phyloP scores from a whole-genome alignment of 805 yeast species.

The Saccharomyces jurei region DNA sequence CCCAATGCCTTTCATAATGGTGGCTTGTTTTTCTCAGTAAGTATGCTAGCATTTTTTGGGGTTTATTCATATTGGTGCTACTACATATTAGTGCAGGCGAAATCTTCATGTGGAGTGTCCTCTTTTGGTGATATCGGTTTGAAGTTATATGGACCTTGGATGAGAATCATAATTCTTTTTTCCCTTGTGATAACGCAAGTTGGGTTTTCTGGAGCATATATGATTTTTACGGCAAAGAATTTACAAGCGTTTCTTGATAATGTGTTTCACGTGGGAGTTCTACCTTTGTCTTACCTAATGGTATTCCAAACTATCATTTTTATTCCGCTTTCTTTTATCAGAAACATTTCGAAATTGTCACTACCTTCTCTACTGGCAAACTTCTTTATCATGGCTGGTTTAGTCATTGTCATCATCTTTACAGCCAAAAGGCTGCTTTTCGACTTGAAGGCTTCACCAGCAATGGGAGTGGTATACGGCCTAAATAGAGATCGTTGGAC shows the following conservation, averaged over 20 bases:
- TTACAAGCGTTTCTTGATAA: constrained; percentile 52
- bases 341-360: constrained; percentile 71
- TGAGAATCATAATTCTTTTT: constrained; percentile 53
- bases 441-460: constrained; percentile 36
- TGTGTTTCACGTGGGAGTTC: constrained; percentile 32
- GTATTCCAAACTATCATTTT: constrained; percentile 48
- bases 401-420: constrained; percentile 54
- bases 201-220: constrained; percentile 76
- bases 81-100: constrained; percentile 51
- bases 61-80: constrained; percentile 73
- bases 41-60: constrained; percentile 52
- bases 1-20: constrained; percentile 70
- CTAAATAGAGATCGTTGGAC: constrained; percentile 58
- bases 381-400: constrained; percentile 56
- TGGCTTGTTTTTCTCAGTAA: constrained; percentile 53
- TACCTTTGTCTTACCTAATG: constrained; percentile 41
- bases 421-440: constrained; percentile 31
- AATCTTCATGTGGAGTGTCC: constrained; percentile 51
- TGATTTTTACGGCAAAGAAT: constrained; percentile 71
- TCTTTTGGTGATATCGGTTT: constrained; percentile 76
- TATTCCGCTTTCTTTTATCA: constrained; percentile 60
- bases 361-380: constrained; percentile 67
- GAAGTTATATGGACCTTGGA: constrained; percentile 53
- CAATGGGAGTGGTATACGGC: constrained; percentile 40
- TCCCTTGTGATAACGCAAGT: constrained; percentile 66